phyloP scores from a whole-genome alignment of 164 flowering plant species.

The Santalum album region DNA sequence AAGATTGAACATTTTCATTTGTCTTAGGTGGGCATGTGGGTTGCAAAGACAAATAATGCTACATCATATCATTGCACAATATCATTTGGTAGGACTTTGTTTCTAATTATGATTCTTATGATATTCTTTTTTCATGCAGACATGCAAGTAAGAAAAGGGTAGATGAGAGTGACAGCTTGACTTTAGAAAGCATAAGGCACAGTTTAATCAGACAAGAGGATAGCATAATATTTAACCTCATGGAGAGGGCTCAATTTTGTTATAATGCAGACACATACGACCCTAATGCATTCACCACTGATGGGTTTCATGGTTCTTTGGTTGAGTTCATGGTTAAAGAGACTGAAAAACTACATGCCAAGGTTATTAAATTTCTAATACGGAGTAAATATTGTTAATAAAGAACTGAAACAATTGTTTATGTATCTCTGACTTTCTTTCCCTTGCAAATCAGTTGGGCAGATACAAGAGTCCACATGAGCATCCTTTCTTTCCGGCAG shows the following conservation, averaged over 20 bases:
- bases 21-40: too few species aligned
- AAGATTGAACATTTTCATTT: too few species aligned
- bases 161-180: too few species aligned
- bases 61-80: too few species aligned
- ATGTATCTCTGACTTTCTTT: constrained; percentile 1
- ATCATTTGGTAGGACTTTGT: too few species aligned
- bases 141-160: too few species aligned
- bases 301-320: constrained; percentile 68
- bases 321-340: constrained; percentile 73
- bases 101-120: too few species aligned
- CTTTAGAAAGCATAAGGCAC: too few species aligned
- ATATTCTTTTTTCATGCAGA: too few species aligned
- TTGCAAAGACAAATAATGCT: too few species aligned
- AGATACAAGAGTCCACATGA: constrained; percentile 91
- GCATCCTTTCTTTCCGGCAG: constrained; percentile 81
- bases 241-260: constrained; percentile 81
- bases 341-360: constrained; percentile 87
- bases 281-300: constrained; percentile 43
- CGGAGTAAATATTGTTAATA: background rate
- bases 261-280: constrained; percentile 69
- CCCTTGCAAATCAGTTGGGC: constrained; percentile 46
- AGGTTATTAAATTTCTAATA: constrained; percentile 33
- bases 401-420: background rate
- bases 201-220: too few species aligned
- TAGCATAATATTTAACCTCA: too few species aligned